Evolutionary conservation across 441 rosid genomes (phyloP), one percentile per base, ranked within the genome.

Genomic region (Populus trichocarpa): DNA sequence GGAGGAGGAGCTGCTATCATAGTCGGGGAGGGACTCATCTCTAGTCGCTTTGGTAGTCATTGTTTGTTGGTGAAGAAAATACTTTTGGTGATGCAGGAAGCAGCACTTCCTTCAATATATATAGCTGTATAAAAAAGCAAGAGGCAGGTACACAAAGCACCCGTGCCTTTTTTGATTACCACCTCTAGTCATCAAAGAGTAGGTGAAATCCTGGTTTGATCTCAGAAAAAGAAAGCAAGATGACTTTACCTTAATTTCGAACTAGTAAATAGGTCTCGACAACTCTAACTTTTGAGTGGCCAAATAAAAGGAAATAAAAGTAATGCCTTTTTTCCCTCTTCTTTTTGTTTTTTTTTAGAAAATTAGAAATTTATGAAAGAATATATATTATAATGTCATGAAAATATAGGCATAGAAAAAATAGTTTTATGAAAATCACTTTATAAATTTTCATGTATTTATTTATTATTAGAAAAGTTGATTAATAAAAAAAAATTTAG

Each of bases 1-100:
- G 20, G 93, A 89, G 78, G 92, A 88, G 77, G 92, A 89, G 87
- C 90, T 88, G 83, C 89, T 90, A 74, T 92, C 97, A 67, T 87
- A 87, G 76, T 93, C 97, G 30, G 78, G 53, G 25, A 35, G 73
- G 25, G 91, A 86, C 77, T 95, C 99, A 25, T 90, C 91, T 81
- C 83, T 84, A 20, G 69, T 67, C 32, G 86, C 70, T 67, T 84
- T 77, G 77, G 87, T 79, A 40, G 93, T 90, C 89, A 89, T 86
- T 83, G 71, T 68, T 14, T 12, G 71, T 25, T 70, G 68, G 71
- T 77, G 81, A 72, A 42, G 42, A 67, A 77, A 80, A 38, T 28
- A 20, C 28, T 23, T 28, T 5, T 68, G 53, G 53, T 20, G 32
- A 20, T 69, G 67, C 2, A 25, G 26, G 67, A 63, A 25, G 67